Conservation (phyloP, 805 yeast genomes). For the Pichia deserticola region DNA sequence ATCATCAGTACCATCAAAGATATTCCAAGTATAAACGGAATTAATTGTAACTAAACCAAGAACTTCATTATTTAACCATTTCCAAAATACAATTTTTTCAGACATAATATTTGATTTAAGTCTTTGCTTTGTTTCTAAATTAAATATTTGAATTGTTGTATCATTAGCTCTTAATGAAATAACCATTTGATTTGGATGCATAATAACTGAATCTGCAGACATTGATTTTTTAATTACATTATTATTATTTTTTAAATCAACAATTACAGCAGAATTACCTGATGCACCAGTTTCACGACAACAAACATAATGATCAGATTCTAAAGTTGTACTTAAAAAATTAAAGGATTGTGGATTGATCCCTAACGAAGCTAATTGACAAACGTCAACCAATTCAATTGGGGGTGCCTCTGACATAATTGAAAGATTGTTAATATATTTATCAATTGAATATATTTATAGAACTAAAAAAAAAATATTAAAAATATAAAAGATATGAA, state of each 20-base stretch:
- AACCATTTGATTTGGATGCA: slow-evolving; percentile 86
- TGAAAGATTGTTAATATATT: not conserved
- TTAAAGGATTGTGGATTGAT: slow-evolving; percentile 80
- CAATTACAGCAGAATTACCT: slow-evolving; percentile 89
- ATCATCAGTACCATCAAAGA: slow-evolving; percentile 70
- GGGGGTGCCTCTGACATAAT: slow-evolving; percentile 61
- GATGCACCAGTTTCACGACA: slow-evolving; percentile 55
- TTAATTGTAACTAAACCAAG: slow-evolving; percentile 82
- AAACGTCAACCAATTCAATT: slow-evolving; percentile 92
- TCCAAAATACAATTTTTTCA: slow-evolving; percentile 93
- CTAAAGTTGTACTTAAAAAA: slow-evolving; percentile 89
- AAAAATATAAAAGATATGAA: too few species aligned
- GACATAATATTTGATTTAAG: slow-evolving; percentile 78
- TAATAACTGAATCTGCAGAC: slow-evolving; percentile 95
- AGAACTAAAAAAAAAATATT: too few species aligned
- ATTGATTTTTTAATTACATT: slow-evolving; percentile 82
- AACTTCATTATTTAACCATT: slow-evolving; percentile 69
- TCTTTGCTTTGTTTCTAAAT: slow-evolving; percentile 79
- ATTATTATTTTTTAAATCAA: slow-evolving; percentile 74
- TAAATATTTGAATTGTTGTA: slow-evolving; percentile 90
- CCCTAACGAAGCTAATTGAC: slow-evolving; percentile 80
- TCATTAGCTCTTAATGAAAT: slow-evolving; percentile 95
- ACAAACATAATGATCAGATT: slow-evolving; percentile 86
- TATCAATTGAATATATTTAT: not conserved
- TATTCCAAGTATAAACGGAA: slow-evolving; percentile 71